Base-by-base conservation (phyloP, 768 basidiomycete species). In the Pulveroboletus sp. region DNA sequence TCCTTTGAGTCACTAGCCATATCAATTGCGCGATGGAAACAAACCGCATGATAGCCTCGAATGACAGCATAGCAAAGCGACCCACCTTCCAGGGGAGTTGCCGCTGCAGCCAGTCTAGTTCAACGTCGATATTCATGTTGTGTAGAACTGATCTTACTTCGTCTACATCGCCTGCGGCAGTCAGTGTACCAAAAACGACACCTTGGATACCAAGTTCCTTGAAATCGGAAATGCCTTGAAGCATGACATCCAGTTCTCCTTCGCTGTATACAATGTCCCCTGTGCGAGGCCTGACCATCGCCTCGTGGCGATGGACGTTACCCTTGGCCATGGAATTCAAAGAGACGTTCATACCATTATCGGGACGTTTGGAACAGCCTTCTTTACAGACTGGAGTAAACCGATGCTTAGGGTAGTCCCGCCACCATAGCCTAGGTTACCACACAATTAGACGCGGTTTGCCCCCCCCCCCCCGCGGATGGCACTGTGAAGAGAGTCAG, bases 391-490 rank as follows among this genome's bases (percentile, higher is more conserved):
- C 57, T 69, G 81, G 33, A 89, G 69, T 31, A 92, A 74, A 0
- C 90, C 91, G n/a, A 86, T 55, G 51, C 80, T 86, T 5, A 91
- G 90, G 0, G 91, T 93, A 15, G 82, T 86, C 8, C 91, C 91
- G 18, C 91, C 91, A 21, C 89, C 91, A 26, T 79, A 57, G 4
- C 75, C 79, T 17, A 90, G 71, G 62, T 84, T 86, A 6, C 73
- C 77, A 58, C 88, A 91, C 11, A 91, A 64, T 61, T 90, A 87
- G n/a, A 92, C 75, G 54, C 87, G 77, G 64, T 89, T 74, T 41
- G 86, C n/a, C n/a, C n/a, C n/a, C n/a, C n/a, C 85, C 9, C 87
- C 86, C 31, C 79, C 87, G 36, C 70, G 63, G n/a, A 80, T 71
- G 35, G 91, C 86, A 63, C 89, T 90, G 62, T 14, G 47, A 39